Evolutionary conservation across 2,329 filamentous ascomycete species (phyloP).

Genomic region (Pochonia chlamydosporia): DNA sequence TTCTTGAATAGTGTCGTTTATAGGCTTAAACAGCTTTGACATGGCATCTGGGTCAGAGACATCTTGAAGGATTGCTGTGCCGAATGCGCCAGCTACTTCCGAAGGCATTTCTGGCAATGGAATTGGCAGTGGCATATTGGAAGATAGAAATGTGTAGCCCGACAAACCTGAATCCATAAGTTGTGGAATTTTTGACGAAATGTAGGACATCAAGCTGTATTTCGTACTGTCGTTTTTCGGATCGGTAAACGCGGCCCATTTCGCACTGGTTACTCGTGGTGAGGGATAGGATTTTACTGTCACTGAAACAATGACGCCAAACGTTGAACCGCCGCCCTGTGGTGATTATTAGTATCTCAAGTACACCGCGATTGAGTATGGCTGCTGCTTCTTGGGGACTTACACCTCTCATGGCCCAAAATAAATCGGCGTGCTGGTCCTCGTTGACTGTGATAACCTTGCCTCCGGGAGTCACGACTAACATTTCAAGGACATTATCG

Average conservation of each 20-base stretch:
- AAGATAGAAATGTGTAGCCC: conserved; percentile 38
- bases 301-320: conserved; percentile 52
- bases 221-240: conserved; percentile 32
- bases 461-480: conserved; percentile 49
- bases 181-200: conserved; percentile 38
- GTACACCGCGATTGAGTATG: no score
- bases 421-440: conserved; percentile 49
- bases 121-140: conserved; percentile 21
- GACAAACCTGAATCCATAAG: conserved; percentile 46
- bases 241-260: conserved; percentile 16
- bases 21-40: conserved; percentile 24
- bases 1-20: conserved; percentile 30
- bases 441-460: conserved; percentile 45
- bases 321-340: conserved; percentile 55
- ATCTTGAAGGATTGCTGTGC: conserved; percentile 29
- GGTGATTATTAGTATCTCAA: no score
- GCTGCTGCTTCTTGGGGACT: no score
- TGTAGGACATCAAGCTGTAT: conserved; percentile 40
- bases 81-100: conserved; percentile 31
- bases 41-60: conserved; percentile 21
- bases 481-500: conserved; percentile 55
- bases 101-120: no score
- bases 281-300: conserved; percentile 48
- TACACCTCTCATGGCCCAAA: conserved; percentile 58
- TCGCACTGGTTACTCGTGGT: conserved; percentile 22